These are phyloP conservation scores for Escovopsis weberi DNA, from an alignment of 2,329 filamentous ascomycete genomes.

Conservation along the genomic window DNA sequence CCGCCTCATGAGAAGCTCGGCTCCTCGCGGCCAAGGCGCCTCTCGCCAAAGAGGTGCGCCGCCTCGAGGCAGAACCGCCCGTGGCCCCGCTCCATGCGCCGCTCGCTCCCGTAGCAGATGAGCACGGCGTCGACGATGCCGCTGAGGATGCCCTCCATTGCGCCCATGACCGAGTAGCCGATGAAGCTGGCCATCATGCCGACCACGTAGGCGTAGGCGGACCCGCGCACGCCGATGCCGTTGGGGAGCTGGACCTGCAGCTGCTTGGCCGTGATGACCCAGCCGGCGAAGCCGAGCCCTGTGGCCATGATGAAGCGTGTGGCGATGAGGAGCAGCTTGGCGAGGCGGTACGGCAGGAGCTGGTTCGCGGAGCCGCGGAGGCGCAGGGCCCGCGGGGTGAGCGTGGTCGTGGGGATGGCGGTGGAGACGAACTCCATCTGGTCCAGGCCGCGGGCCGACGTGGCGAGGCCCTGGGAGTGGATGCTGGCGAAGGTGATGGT, in stretches of 20 bases:
- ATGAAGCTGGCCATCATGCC: constrained; percentile 87
- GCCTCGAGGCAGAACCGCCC: constrained; percentile 86
- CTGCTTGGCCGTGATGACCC: constrained; percentile 81
- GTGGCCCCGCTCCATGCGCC: constrained; percentile 49
- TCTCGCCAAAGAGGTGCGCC: constrained; percentile 69
- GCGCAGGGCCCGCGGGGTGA: constrained; percentile 41
- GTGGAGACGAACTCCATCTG: constrained; percentile 71
- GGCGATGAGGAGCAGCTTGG: constrained; percentile 82
- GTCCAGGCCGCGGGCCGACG: constrained; percentile 64
- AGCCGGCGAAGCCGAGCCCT: constrained; percentile 84
- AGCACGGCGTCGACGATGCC: constrained; percentile 80
- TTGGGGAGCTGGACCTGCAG: constrained; percentile 46
- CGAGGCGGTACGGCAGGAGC: constrained; percentile 75
- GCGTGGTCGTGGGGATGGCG: constrained; percentile 57
- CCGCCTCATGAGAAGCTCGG: not conserved
- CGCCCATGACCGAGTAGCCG: constrained; percentile 82
- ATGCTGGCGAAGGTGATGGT: constrained; percentile 89
- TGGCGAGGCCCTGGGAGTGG: constrained; percentile 69
- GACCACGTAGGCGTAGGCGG: constrained; percentile 87
- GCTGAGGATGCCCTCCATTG: constrained; percentile 77
- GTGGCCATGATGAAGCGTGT: constrained; percentile 85
- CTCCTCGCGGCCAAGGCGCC: constrained; percentile 17
- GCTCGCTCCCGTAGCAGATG: constrained; percentile 89
- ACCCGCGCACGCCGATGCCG: constrained; percentile 50
- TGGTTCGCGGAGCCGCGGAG: constrained; percentile 29